Evolutionary conservation across 2,329 filamentous ascomycete species (phyloP).

Genomic region (Rhynchosporium agropyri): DNA sequence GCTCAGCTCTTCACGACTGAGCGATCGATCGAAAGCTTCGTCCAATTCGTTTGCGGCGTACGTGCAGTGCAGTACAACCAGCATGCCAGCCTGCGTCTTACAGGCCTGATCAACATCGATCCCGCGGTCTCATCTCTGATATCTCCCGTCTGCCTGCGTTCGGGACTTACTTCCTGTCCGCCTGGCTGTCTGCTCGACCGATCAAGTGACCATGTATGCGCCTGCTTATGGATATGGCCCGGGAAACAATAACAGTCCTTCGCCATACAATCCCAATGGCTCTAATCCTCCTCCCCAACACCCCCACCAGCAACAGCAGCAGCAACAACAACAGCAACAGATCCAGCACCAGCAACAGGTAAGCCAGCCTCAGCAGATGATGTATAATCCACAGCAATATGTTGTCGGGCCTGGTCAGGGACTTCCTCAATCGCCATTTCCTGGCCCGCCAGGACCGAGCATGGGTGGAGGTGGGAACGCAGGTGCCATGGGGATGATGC

Average conservation of each 20-base stretch:
- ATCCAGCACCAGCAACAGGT: constrained; percentile 35
- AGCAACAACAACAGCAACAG: constrained; percentile 46
- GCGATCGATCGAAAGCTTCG: not conserved
- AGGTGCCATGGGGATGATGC: constrained; percentile 58
- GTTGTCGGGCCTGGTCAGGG: constrained; percentile 27
- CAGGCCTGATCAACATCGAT: constrained; percentile 11
- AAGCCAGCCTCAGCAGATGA: constrained; percentile 51
- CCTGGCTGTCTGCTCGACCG: not conserved
- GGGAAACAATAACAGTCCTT: constrained; percentile 25
- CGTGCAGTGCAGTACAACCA: constrained; percentile 1
- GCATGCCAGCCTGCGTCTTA: constrained; percentile 11
- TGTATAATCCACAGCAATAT: constrained; percentile 54
- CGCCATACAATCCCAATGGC: constrained; percentile 32
- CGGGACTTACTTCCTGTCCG: not conserved
- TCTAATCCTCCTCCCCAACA: constrained; percentile 27
- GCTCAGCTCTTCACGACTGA: not conserved
- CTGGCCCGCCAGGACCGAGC: constrained; percentile 32
- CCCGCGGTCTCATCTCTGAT: constrained; percentile 17
- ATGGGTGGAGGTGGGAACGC: constrained; percentile 36
- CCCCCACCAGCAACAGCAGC: constrained; percentile 48
- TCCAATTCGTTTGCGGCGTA: not conserved
- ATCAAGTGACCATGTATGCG: constrained; percentile 33
- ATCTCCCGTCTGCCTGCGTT: constrained; percentile 4
- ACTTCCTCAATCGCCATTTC: constrained; percentile 37
- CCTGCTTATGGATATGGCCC: constrained; percentile 34